These are phyloP conservation scores for Citrus mangshanensis DNA, from an alignment of 345 rosid genomes.

Conservation along the genomic window DNA sequence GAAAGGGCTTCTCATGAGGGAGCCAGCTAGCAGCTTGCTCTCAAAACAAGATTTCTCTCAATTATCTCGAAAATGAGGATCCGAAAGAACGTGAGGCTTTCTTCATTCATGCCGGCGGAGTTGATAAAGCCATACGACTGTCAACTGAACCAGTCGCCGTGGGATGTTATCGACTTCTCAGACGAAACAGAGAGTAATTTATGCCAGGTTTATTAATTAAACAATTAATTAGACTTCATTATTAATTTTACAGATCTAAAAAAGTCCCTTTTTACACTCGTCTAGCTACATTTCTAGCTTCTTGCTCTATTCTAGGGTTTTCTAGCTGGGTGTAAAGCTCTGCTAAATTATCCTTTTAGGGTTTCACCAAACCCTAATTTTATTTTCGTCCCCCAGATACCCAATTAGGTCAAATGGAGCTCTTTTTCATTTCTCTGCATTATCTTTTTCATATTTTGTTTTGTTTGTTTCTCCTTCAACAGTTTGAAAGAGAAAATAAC, in stretches of 20 bases:
- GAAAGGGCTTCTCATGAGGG: not conserved
- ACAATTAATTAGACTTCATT: too few relatives aligned
- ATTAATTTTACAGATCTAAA: too few relatives aligned
- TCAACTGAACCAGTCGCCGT: conserved; percentile 2
- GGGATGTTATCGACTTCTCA: not conserved
- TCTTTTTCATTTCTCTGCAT: not conserved
- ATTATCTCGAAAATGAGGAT: not conserved
- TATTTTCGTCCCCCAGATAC: not conserved
- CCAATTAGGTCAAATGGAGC: not conserved
- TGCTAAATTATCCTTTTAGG: not conserved
- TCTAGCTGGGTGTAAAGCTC: too few relatives aligned
- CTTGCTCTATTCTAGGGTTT: not conserved
- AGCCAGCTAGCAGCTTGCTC: too few relatives aligned
- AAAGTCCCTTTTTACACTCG: too few relatives aligned
- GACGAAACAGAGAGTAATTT: not conserved
- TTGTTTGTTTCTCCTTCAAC: not conserved
- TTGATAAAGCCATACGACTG: not conserved
- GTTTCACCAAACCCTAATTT: conserved; percentile 7
- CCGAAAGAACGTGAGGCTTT: not conserved
- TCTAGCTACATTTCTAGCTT: not conserved
- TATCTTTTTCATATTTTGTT: not conserved
- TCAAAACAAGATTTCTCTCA: too few relatives aligned
- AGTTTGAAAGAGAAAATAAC: not conserved
- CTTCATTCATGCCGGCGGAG: not conserved
- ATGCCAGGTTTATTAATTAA: not conserved